These are phyloP conservation scores for Podila verticillata DNA, from an alignment of 192 early-diverging fungal species.

Conservation along the genomic window DNA sequence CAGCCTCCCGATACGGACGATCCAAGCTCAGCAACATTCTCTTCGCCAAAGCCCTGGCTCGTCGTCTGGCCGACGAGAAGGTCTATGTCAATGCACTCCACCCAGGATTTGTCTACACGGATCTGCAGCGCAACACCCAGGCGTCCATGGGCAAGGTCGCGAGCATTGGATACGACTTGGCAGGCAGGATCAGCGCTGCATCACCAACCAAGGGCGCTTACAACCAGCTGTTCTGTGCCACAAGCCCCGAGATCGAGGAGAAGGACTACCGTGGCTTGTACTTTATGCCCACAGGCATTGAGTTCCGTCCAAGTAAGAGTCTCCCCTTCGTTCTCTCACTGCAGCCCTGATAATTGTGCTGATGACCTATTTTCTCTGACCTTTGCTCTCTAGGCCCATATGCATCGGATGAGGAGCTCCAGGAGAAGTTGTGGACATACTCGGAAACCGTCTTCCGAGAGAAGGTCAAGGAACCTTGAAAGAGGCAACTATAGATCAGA, in stretches of 20 bases:
- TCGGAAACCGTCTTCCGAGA: conserved; percentile 9
- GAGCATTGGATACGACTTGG: conserved; percentile 17
- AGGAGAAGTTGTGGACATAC: conserved; percentile 18
- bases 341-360: neutral
- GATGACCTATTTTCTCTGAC: too few species aligned
- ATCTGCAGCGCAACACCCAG: conserved; percentile 48
- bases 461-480: conserved; percentile 3
- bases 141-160: conserved; percentile 16
- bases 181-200: conserved; percentile 34
- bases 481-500: neutral
- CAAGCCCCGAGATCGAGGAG: conserved; percentile 62
- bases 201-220: conserved; percentile 53
- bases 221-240: conserved; percentile 62
- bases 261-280: conserved; percentile 51
- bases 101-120: conserved; percentile 65
- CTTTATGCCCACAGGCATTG: conserved; percentile 45
- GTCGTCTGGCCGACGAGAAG: conserved; percentile 36
- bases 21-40: conserved; percentile 66
- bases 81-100: conserved; percentile 58
- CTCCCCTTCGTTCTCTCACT: neutral
- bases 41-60: conserved; percentile 61
- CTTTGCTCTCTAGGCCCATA: neutral
- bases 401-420: conserved; percentile 12
- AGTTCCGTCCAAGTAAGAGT: conserved; percentile 14
- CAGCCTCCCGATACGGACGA: conserved; percentile 52